phyloP scores from a whole-genome alignment of 2,329 filamentous ascomycete genomes.

The Talaromyces sp. region DNA sequence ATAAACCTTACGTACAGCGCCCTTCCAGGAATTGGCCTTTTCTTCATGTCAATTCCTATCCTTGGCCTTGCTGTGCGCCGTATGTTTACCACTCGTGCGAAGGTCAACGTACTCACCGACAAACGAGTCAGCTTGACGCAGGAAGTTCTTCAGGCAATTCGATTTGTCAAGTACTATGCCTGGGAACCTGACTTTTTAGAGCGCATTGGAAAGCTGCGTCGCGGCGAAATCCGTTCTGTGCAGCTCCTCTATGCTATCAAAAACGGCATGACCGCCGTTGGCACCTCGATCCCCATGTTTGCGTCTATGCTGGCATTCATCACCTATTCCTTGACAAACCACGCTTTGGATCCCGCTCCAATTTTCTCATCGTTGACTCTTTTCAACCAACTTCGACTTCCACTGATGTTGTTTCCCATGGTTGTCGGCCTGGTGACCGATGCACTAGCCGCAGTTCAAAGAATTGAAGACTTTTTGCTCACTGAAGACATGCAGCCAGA shows the following conservation, averaged over 20 bases:
- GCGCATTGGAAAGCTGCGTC: conserved; percentile 65
- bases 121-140: conserved; percentile 83
- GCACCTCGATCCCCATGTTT: conserved; percentile 78
- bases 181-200: conserved; percentile 84
- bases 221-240: conserved; percentile 70
- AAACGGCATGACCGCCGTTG: conserved; percentile 76
- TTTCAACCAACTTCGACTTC: conserved; percentile 82
- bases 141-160: conserved; percentile 79
- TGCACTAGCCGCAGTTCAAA: conserved; percentile 72
- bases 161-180: conserved; percentile 92
- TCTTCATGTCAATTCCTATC: conserved; percentile 71
- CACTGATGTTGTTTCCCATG: conserved; percentile 77
- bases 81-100: conserved; percentile 67
- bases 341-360: conserved; percentile 63
- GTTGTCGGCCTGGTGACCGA: conserved; percentile 84
- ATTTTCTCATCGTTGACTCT: conserved; percentile 87
- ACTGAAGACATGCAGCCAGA: conserved; percentile 75
- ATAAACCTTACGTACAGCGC: conserved; percentile 85
- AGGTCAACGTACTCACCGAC: conserved; percentile 87
- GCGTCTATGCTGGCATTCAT: conserved; percentile 91
- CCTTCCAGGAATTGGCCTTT: conserved; percentile 73
- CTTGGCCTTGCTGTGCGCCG: conserved; percentile 69
- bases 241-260: conserved; percentile 73
- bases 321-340: conserved; percentile 58
- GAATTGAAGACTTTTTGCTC: conserved; percentile 77